Evolutionary conservation across 768 basidiomycete species (phyloP).

Genomic region (Auriscalpium vulgare): DNA sequence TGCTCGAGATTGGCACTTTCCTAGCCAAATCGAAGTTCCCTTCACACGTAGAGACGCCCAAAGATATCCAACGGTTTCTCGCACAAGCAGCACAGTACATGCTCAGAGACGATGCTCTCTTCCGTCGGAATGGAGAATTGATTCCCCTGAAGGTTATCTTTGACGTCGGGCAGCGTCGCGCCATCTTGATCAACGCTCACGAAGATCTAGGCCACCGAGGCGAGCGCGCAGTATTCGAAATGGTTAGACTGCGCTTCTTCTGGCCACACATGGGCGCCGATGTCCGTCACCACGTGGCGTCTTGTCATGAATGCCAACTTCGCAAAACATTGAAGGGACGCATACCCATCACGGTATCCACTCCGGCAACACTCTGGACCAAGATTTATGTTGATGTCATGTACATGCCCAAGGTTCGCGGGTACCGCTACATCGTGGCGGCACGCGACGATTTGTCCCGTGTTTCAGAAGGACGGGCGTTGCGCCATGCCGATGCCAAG

Average conservation of each 20-base stretch:
- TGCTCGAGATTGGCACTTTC: too few relatives aligned
- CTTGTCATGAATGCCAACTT: constrained; percentile 34
- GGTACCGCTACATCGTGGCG: neutral
- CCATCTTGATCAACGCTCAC: constrained; percentile 10
- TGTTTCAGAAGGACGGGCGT: constrained; percentile 22
- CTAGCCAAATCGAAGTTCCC: too few relatives aligned
- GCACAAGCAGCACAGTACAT: too few relatives aligned
- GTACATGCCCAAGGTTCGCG: constrained; percentile 24
- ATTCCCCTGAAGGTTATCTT: too few relatives aligned
- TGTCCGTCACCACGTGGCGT: constrained; percentile 14
- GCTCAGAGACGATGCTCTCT: too few relatives aligned
- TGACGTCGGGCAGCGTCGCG: too few relatives aligned
- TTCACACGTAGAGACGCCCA: too few relatives aligned
- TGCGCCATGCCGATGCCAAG: constrained; percentile 10
- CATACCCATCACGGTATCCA: constrained; percentile 14
- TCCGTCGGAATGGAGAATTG: too few relatives aligned
- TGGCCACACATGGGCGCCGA: constrained; percentile 19
- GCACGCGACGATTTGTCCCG: constrained; percentile 24
- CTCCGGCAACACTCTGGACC: constrained; percentile 19
- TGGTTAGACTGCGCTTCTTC: constrained; percentile 16
- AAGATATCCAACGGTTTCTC: too few relatives aligned
- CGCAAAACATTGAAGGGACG: constrained; percentile 14
- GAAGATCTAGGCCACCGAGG: constrained; percentile 18
- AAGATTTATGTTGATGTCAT: constrained; percentile 34
- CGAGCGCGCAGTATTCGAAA: neutral